Base-by-base conservation (phyloP, 495 filamentous ascomycete species). In the Talaromyces trachyspermus region DNA sequence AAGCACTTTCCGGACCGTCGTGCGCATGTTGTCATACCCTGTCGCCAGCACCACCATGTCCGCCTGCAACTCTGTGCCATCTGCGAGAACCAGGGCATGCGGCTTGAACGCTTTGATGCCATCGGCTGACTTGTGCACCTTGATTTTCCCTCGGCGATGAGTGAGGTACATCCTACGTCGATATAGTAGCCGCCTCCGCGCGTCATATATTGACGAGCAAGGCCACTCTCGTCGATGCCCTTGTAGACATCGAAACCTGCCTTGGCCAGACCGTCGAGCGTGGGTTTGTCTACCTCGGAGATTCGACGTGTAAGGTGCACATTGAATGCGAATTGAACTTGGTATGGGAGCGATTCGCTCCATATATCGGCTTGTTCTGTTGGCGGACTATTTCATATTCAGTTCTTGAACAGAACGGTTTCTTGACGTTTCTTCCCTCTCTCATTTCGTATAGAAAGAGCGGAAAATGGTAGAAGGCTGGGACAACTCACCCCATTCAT, bases 31-130 rank as follows among this genome's bases (percentile, higher is more conserved):
- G 35, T 79, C 69, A 60, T 88, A 92, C 0, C 88, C 88, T 7
- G 88, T 95, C 7, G 88, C 88, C 40, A 90, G 78, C 4, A 91
- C 75, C 26, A 95, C 80, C 56, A 86, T 77, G 50, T 92, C 88
- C 0, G 86, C 84, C 23, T 83, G 76, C 0, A 92, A 60, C 38
- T 66, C 67, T 3, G 61, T 70, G 1, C 85, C 86, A 49, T 91
- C 84, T 0, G 69, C 72, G 15, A 95, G 73, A 5, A 67, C 57
- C 5, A 92, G 35, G 0, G 77, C 75, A 12, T 65, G 53, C 0
- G 72, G 64, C 1, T 80, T 63, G 33, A 90, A 73, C 0, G 53
- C 56, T 4, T 51, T 40, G 12, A 90, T 73, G 0, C 81, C 85
- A 23, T 80, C 76, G 0, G 71, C 65, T 3, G 81, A 81, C 48